Percentiles rank a stretch among this genome's conserved stretches.
Conservation (phyloP, 78 protist species). For the Speleostelium caveatum region DNA sequence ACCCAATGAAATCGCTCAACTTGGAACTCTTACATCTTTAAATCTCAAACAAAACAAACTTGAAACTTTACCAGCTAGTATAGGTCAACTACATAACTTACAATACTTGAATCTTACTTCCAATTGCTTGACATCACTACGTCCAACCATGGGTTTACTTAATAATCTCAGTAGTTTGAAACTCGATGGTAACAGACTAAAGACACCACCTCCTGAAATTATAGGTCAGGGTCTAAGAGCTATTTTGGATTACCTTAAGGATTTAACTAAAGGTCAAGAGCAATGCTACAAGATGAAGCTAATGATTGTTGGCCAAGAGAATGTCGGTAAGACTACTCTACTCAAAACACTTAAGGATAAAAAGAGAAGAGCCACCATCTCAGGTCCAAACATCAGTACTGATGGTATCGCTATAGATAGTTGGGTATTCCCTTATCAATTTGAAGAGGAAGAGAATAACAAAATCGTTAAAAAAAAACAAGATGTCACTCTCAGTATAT, state of each 20-base stretch:
- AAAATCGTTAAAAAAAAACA: conserved; percentile 60
- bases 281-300: conserved; percentile 68
- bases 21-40: background rate
- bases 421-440: conserved; percentile 45
- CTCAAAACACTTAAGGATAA: conserved; percentile 39
- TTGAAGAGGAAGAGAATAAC: conserved; percentile 20
- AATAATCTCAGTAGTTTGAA: conserved; percentile 2
- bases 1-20: conserved; percentile 41
- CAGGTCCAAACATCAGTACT: conserved; percentile 69
- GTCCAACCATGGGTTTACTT: conserved; percentile 73
- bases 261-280: conserved; percentile 76
- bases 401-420: conserved; percentile 81
- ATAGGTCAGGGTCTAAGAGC: conserved; percentile 34
- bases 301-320: conserved; percentile 70
- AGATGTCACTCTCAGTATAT: conserved; percentile 40
- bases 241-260: conserved; percentile 52
- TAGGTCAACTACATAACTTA: conserved; percentile 50
- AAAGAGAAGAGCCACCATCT: conserved; percentile 15
- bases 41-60: conserved; percentile 30
- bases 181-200: conserved; percentile 53
- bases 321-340: conserved; percentile 78
- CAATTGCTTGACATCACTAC: conserved; percentile 41
- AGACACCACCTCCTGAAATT: conserved; percentile 81
- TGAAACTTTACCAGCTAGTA: conserved; percentile 52
- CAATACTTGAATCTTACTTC: conserved; percentile 8